Base-by-base conservation (phyloP, 1,284 basidiomycete species). In the Coniferiporia sulphurascens region DNA sequence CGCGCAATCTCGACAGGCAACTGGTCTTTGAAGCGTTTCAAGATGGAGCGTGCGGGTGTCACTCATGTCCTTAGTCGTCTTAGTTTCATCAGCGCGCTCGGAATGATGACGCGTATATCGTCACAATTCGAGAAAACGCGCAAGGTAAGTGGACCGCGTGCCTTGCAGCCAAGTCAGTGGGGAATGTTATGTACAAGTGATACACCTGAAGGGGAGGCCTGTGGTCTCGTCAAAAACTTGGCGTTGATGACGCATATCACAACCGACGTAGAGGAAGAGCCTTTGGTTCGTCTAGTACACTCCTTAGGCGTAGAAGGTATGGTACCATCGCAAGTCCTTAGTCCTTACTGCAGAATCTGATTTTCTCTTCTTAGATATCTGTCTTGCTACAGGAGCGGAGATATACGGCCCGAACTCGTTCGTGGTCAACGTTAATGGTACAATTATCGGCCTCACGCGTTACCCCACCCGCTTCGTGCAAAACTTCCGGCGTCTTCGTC, bases 191-290 rank as follows among this genome's bases (percentile, higher is more conserved):
- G 97, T 74, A 93, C 97, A 0, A 95, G 93, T 69, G 97, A 99
- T 74, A 99, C 98, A 3, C 97, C 97, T 0, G 97, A 99, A 86
- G 98, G 97, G 70, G 97, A 99, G 75, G 97, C 97, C 5, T 99
- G 97, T 71, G 97, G 97, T 55, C 77, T 99, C 61, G 98, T 99
- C 52, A 99, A 99, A 79, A 99, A 99, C 73, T 76, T 99, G 60
- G 98, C 97, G 1, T 81, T 99, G 46, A 99, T 99, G 95, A 99
- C 98, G 2, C 98, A 99, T 73, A 99, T 99, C 73, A 99, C 97
- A 12, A 99, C 98, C 22, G 97, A 99, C 72, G 95, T 96, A 17
- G 95, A 97, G 63, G 97, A 99, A 73, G 92, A 89, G 64, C 95
- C 97, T 2, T 92, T 99, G 62, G 86, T 93, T 66, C 83, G 87